A percentile compares a stretch with the other conserved stretches of the same genome.
Conservation (phyloP, 2,329 filamentous ascomycete species). For the Calonectria hawksworthii region DNA sequence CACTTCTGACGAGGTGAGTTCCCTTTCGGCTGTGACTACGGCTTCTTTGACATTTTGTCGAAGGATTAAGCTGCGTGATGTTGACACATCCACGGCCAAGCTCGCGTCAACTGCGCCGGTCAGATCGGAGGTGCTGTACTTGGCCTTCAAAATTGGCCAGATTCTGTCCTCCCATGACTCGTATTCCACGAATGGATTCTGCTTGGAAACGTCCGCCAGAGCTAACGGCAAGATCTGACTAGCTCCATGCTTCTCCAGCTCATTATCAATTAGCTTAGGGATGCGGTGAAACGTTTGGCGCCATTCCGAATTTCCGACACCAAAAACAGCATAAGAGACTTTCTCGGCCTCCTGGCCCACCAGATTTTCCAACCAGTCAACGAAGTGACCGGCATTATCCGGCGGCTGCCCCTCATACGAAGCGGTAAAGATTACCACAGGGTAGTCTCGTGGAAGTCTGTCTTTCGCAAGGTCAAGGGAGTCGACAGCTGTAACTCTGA, state of each 20-base stretch:
- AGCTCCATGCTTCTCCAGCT: background rate
- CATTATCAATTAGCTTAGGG: background rate
- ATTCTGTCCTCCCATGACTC: background rate
- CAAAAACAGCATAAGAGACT: background rate
- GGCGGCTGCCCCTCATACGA: background rate
- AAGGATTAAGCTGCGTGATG: background rate
- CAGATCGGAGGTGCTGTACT: too few species aligned
- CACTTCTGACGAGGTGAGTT: background rate
- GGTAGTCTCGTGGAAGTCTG: background rate
- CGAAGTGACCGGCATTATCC: background rate
- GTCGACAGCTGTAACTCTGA: background rate
- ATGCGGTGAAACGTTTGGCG: background rate
- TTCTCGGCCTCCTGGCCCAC: background rate
- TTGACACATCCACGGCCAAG: too few species aligned
- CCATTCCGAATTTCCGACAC: background rate
- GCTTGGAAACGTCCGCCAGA: background rate
- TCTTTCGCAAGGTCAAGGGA: background rate
- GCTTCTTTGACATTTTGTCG: background rate
- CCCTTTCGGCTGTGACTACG: background rate
- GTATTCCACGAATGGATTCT: background rate
- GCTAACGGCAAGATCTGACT: background rate
- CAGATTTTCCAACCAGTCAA: background rate
- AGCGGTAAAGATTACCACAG: background rate
- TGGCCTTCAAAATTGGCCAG: background rate
- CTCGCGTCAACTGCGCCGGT: too few species aligned